These are phyloP conservation scores for Aechmea fasciata DNA, from an alignment of 176 grass and related monocot species.

Conservation along the genomic window DNA sequence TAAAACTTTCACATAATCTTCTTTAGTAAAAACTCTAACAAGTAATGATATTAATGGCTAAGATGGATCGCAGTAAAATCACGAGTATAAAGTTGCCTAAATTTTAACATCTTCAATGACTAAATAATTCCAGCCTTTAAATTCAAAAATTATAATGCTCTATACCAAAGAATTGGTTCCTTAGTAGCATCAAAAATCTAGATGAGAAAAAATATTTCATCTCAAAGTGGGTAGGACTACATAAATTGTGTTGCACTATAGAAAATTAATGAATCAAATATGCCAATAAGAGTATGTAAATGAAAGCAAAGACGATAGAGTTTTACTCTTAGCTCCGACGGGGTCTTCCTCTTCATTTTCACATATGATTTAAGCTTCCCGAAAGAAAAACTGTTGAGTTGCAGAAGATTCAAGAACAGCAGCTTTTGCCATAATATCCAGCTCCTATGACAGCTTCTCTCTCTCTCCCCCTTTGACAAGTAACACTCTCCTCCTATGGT, in stretches of 20 bases:
- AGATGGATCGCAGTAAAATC: too few relatives aligned
- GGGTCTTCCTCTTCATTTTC: conserved; percentile 84
- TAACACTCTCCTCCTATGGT: neutral
- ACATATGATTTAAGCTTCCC: conserved; percentile 19
- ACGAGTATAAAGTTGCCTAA: neutral
- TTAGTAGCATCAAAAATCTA: too few relatives aligned
- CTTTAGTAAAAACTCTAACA: too few relatives aligned
- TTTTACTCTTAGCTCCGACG: conserved; percentile 62
- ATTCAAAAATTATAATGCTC: too few relatives aligned
- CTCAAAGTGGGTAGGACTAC: neutral
- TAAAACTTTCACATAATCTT: too few relatives aligned
- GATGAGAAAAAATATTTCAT: too few relatives aligned
- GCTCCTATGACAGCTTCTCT: conserved; percentile 26
- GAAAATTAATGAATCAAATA: neutral
- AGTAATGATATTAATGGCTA: too few relatives aligned
- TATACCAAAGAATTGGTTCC: too few relatives aligned
- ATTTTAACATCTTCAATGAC: neutral
- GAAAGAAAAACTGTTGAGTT: conserved; percentile 21
- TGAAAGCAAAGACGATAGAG: neutral
- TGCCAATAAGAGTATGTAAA: neutral
- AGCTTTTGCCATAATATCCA: conserved; percentile 38
- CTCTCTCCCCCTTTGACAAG: neutral
- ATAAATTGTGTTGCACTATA: neutral
- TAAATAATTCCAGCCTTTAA: neutral
- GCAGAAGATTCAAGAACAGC: conserved; percentile 36